Percentiles rank a stretch among this genome's conserved stretches.
phyloP scores from a whole-genome alignment of 352 stramenopile genomes.

The Elongisporangium senticosum region DNA sequence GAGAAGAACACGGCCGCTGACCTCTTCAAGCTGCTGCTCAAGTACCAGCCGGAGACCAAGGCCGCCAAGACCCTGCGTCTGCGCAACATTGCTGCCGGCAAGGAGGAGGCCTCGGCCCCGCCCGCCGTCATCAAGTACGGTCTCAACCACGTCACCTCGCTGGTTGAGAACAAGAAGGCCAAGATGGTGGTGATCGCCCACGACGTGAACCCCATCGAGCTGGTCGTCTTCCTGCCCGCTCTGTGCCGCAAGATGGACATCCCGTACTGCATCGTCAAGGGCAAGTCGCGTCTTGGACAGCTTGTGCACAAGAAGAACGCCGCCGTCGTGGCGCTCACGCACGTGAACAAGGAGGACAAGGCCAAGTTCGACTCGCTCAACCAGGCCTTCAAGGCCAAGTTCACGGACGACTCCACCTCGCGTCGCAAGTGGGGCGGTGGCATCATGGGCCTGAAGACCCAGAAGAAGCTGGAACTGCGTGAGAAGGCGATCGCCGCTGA shows the following conservation, averaged over 20 bases:
- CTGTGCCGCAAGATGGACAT: constrained; percentile 99
- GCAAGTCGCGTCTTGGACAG: constrained; percentile 97
- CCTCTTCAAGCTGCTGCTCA: constrained; percentile 98
- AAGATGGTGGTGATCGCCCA: constrained; percentile 99
- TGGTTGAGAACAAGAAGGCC: constrained; percentile 99
- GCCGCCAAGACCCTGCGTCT: constrained; percentile 96
- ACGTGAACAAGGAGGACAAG: constrained; percentile 98
- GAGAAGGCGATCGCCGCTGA: constrained; percentile 97
- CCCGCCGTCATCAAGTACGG: constrained; percentile 96
- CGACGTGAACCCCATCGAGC: constrained; percentile 98
- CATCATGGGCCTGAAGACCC: constrained; percentile 99
- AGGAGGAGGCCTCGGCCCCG: constrained; percentile 85
- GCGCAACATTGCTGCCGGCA: constrained; percentile 94
- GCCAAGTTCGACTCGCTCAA: constrained; percentile 94
- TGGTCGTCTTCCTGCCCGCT: constrained; percentile 97
- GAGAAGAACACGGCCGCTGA: constrained; percentile 98
- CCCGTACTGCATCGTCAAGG: constrained; percentile 99
- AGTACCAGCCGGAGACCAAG: constrained; percentile 99
- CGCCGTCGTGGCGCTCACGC: constrained; percentile 93
- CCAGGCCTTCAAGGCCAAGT: constrained; percentile 93
- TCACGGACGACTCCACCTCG: constrained; percentile 92
- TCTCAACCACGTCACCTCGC: constrained; percentile 98
- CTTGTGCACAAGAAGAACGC: constrained; percentile 99
- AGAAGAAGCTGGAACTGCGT: constrained; percentile 98
- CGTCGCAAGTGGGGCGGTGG: constrained; percentile 98